Conservation (phyloP, 1,139 yeast genomes). For the Candida mesenterica region DNA sequence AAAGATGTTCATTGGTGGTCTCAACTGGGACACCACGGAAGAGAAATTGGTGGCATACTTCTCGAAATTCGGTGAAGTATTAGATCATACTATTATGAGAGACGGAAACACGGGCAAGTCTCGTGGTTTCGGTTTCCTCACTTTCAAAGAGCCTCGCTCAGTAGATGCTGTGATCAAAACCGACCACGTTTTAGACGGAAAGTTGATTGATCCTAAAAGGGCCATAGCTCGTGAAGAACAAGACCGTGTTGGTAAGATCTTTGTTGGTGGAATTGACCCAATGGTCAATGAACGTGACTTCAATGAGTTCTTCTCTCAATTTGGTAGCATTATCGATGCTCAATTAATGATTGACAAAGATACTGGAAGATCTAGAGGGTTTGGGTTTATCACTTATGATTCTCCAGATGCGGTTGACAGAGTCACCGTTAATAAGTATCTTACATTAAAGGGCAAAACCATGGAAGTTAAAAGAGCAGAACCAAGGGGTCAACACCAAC, state of each 20-base stretch:
- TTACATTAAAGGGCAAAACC: conserved; percentile 82
- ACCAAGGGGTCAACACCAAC: conserved; percentile 67
- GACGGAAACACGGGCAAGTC: conserved; percentile 89
- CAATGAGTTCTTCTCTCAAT: conserved; percentile 81
- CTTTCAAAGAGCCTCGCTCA: conserved; percentile 77
- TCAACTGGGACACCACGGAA: conserved; percentile 98
- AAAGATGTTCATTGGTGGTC: conserved; percentile 97
- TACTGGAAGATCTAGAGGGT: conserved; percentile 96
- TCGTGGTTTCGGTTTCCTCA: conserved; percentile 94
- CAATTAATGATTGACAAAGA: conserved; percentile 98
- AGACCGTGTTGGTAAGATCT: conserved; percentile 94
- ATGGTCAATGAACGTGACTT: conserved; percentile 93
- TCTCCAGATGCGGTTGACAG: conserved; percentile 94
- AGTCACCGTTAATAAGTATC: conserved; percentile 79
- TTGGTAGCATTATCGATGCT: conserved; percentile 93
- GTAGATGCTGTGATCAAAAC: conserved; percentile 87
- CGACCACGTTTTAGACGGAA: conserved; percentile 92
- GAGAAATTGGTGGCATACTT: conserved; percentile 79
- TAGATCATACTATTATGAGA: conserved; percentile 92
- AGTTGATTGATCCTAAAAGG: conserved; percentile 95
- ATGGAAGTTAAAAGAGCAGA: conserved; percentile 99
- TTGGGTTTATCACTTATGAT: conserved; percentile 96
- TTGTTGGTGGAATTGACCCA: conserved; percentile 97
- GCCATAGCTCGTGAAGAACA: conserved; percentile 98
- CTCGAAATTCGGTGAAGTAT: conserved; percentile 84